A percentile compares a stretch with the other conserved stretches of the same genome.
phyloP scores from a whole-genome alignment of 805 yeast species.

The Yarrowia keelungensis region DNA sequence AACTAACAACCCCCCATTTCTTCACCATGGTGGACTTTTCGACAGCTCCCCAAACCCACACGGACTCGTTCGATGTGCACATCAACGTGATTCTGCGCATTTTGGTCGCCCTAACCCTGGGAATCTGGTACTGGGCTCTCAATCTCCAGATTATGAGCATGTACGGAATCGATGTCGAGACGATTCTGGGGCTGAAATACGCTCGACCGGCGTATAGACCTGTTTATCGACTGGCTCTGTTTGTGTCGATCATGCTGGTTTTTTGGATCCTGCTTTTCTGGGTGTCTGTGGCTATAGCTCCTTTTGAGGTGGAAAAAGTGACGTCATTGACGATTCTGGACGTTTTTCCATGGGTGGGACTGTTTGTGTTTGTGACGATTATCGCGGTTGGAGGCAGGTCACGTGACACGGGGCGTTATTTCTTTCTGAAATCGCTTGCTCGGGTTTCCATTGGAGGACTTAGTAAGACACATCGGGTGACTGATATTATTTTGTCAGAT shows the following conservation, averaged over 20 bases:
- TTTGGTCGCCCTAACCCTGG: slow-evolving; percentile 45
- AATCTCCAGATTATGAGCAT: slow-evolving; percentile 46
- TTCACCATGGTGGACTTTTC: slow-evolving; percentile 20
- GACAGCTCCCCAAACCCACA: slow-evolving; percentile 1
- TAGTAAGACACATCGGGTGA: slow-evolving; percentile 63
- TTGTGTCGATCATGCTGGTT: slow-evolving; percentile 9
- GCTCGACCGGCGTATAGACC: slow-evolving; percentile 43
- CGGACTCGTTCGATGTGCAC: slow-evolving; percentile 45
- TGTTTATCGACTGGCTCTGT: slow-evolving; percentile 18
- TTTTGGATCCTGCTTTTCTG: slow-evolving; percentile 25
- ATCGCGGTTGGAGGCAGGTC: slow-evolving; percentile 54
- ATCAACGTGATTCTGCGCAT: slow-evolving; percentile 59
- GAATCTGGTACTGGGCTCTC: slow-evolving; percentile 50
- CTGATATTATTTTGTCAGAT: slow-evolving; percentile 85
- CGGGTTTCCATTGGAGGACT: slow-evolving; percentile 67
- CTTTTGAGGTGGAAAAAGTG: background rate
- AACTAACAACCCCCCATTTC: background rate
- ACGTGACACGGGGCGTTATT: slow-evolving; percentile 49
- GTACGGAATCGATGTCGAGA: slow-evolving; percentile 45
- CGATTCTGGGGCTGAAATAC: slow-evolving; percentile 42
- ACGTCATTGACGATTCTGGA: slow-evolving; percentile 41
- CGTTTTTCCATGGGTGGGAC: slow-evolving; percentile 54
- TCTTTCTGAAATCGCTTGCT: slow-evolving; percentile 54
- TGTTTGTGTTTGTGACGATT: slow-evolving; percentile 50
- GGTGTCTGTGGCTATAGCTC: background rate